Evolutionary conservation across 257 asterid species (phyloP).

Genomic region (Solanum ahanhuiri): DNA sequence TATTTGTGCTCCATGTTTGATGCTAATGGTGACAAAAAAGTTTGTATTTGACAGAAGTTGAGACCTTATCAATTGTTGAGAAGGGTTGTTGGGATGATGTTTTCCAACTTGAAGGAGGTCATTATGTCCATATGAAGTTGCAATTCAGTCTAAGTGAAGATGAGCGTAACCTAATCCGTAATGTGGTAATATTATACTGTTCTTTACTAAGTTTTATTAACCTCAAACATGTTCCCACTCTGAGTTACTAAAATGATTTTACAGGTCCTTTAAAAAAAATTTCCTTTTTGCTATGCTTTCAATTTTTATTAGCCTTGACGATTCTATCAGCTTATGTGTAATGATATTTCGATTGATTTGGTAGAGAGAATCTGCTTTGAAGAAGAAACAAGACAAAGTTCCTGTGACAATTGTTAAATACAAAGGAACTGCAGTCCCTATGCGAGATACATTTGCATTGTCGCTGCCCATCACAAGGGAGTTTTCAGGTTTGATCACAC

Average conservation of each 20-base stretch:
- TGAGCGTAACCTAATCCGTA: slow-evolving; percentile 61
- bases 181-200: slow-evolving; percentile 35
- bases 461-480: slow-evolving; percentile 8
- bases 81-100: slow-evolving; percentile 84
- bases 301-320: not conserved
- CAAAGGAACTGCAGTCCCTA: slow-evolving; percentile 15
- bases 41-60: slow-evolving; percentile 35
- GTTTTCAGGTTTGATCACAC: slow-evolving; percentile 51
- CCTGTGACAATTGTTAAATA: slow-evolving; percentile 17
- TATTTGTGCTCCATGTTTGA: not conserved
- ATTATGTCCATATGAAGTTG: slow-evolving; percentile 72
- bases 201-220: not conserved
- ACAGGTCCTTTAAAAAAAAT: not conserved
- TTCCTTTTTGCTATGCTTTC: not conserved
- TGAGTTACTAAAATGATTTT: not conserved
- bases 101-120: slow-evolving; percentile 56
- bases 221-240: not conserved
- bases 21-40: not conserved
- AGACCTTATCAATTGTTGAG: slow-evolving; percentile 64
- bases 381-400: slow-evolving; percentile 45
- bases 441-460: slow-evolving; percentile 12
- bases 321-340: not conserved
- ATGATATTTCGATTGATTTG: not conserved
- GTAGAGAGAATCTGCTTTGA: slow-evolving; percentile 81
- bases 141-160: slow-evolving; percentile 63